phyloP scores from a whole-genome alignment of 495 filamentous ascomycete species.

The Tetracladium setigerum region DNA sequence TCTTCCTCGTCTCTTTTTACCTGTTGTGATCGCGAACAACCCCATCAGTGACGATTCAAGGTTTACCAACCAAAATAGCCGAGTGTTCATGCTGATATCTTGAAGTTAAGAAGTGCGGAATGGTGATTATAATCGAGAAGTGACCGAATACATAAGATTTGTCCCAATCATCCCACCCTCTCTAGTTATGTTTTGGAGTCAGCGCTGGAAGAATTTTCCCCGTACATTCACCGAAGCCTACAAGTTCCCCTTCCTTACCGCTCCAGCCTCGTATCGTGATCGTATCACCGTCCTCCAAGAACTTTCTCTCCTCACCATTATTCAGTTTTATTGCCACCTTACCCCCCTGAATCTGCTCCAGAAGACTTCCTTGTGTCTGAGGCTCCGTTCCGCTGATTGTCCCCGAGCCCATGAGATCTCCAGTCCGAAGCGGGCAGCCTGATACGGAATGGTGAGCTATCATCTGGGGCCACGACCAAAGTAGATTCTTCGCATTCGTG shows the following conservation, averaged over 20 bases:
- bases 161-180: conserved; percentile 40
- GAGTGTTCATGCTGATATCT: no score
- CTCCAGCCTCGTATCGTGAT: conserved; percentile 62
- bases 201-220: no score
- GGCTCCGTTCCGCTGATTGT: conserved; percentile 75
- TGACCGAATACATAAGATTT: background rate
- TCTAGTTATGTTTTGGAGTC: no score
- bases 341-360: conserved; percentile 64
- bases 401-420: conserved; percentile 82
- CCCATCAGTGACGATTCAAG: no score
- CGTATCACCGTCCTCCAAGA: conserved; percentile 80
- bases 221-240: conserved; percentile 68
- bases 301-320: conserved; percentile 63
- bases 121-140: no score
- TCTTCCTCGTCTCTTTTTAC: no score
- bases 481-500: conserved; percentile 62
- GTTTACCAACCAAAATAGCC: no score
- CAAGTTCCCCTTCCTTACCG: conserved; percentile 43
- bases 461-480: conserved; percentile 95
- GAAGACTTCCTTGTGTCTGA: conserved; percentile 59
- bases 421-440: conserved; percentile 73
- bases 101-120: no score
- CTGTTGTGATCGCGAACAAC: no score
- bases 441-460: conserved; percentile 83
- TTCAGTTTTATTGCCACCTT: conserved; percentile 59